Base-by-base conservation (phyloP, 768 basidiomycete species). In the Mrakia blollopis region DNA sequence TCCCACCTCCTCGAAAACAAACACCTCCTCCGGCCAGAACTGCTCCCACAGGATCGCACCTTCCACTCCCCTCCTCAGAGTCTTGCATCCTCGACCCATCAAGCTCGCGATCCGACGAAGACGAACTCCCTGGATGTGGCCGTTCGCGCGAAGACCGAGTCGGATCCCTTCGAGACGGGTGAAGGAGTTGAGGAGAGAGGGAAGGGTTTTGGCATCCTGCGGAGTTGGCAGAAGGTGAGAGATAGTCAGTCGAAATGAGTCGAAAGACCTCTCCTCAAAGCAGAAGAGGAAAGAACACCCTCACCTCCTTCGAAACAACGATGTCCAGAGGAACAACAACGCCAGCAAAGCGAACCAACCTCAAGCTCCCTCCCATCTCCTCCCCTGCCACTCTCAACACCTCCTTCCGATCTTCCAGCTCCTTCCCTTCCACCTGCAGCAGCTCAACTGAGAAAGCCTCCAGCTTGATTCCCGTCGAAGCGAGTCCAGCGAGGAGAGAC, bases 341-440 rank as follows among this genome's bases (percentile, higher is more conserved):
- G 2, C 65, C 65, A 8, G 65, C 65, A 23, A 68, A 68, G 1
- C 65, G 35, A 14, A 68, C 7, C 21, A 39, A 10, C 37, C 35
- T n/a, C 37, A 68, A n/a, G n/a, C 65, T 68, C 16, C 37, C 39
- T 16, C 65, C 65, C 65, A 68, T 68, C 32, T 68, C 65, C 35
- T 39, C 39, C 16, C 65, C 65, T 25, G 65, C 37, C 11, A 68
- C 25, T 23, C 8, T 41, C 21, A 68, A 25, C 23, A 68, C 65
- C 65, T 68, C 65, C 39, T n/a, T 37, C 10, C 65, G 65, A n/a
- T 68, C 65, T 41, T 68, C 65, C 37, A 39, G 32, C 18, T 41
- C 65, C 39, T 41, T 35, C 35, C 39, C 65, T 13, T 37, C 39
- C 18, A 41, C 37, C 32, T 25, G 65, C 6, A 68, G 10, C 10